Evolutionary conservation across 2,329 filamentous ascomycete genomes (phyloP), one percentile per base, ranked within the genome.

Genomic region (Fusarium metavorans): DNA sequence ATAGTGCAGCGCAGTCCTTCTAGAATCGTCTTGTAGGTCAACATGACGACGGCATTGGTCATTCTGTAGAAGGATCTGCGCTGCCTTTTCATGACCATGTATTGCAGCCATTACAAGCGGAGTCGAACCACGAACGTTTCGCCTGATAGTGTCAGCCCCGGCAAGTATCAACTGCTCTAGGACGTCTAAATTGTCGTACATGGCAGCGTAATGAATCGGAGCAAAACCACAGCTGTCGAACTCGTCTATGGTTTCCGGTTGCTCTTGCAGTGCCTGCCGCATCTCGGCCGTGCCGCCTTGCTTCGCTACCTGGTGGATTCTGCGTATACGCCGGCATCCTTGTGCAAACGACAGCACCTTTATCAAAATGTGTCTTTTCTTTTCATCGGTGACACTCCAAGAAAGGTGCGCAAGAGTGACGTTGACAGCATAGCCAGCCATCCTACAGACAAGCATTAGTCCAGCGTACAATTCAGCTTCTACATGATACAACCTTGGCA

Each of bases 141-240:
- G 34, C 8, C 37, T 23, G 2, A 71, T 68, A 18, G 67, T 1
- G 4, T 77, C 7, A 2, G 73, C 71, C 0, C 45, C 50, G 11
- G 56, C 67, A 0, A 7, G 39, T 0, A 75, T 58, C 13, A 77
- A 35, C 18, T 68, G 30, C 27, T 64, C 34, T 0, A 74, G 7
- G 9, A 32, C 61, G 0, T 41, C 2, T 0, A 13, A 2, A 1
- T 67, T 45, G 3, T 18, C 2, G 0, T 0, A 0, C 0, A 0
- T 0, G 0, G n/a, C 0, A 1, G 71, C 58, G 0, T 32, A 0
- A 5, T 73, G 67, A 0, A 77, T 62, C 0, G 73, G 71, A 0
- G 63, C 3, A 0, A 0, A 0, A 7, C 71, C 75, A 0, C 0
- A 0, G 16, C 45, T 6, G 16, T 69, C 7, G 0, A 23, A 14